Evolutionary conservation across 2,329 filamentous ascomycete genomes (phyloP), one percentile per base, ranked within the genome.

Genomic region (Fusarium tjaetaba): DNA sequence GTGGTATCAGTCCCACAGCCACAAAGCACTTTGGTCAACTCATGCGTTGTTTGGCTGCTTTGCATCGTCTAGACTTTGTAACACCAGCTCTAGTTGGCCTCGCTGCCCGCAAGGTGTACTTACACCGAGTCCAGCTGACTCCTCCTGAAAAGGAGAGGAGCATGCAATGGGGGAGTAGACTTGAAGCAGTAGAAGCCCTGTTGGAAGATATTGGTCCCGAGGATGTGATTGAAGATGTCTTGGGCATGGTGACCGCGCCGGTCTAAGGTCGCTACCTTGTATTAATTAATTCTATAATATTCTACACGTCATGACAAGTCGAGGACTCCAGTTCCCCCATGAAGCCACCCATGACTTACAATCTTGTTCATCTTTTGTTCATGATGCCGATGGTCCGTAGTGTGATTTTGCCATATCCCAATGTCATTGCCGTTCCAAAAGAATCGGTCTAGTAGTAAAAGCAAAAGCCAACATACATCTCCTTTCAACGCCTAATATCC

Each of bases 111-210:
- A 98, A 98, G 84, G 89, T 97, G 30, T 99, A 97, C 79, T 87
- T 93, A 24, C 96, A 99, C 83, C 91, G 95, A 14, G 90, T 99
- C 38, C 82, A 89, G 20, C 88, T 98, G 62, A 90, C 92, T 0
- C 82, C 84, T 3, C 88, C 94, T 2, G 88, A 90, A 70, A 89
- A 91, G 65, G 96, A 98, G 84, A 88, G 95, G 53, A 98, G 95
- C 80, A 88, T 97, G 85, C 94, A 97, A 81, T 99, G 97, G 91
- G 96, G 96, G 1, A 98, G 96, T 81, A 91, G 93, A 60, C 75
- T 92, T 1, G 86, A 88, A 36, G 93, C 93, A 8, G 89, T 98
- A 4, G 86, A 88, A 72, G 86, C 88, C 22, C 75, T 95, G 55
- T 82, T 98, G 5, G 89, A 92, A 38, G 88, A 85, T 11, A 80